Evolutionary conservation across 306 rosid species (phyloP).

Genomic region (Cyamopsis tetragonoloba): DNA sequence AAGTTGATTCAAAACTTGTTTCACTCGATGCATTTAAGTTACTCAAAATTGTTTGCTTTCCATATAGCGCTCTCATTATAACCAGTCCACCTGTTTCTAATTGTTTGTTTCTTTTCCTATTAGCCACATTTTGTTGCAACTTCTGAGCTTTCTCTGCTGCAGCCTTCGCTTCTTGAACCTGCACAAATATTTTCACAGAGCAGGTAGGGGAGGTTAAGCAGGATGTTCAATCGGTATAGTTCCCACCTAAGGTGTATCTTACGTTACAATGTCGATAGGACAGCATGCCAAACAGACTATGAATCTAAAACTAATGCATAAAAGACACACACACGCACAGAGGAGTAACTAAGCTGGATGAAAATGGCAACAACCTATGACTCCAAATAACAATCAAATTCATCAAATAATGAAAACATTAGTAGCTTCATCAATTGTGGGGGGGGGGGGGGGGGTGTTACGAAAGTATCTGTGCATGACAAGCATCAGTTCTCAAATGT

Average conservation of each 20-base stretch:
- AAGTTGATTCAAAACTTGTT: conserved; percentile 45
- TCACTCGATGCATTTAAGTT: conserved; percentile 45
- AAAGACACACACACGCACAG: neutral
- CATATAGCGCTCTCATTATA: conserved; percentile 70
- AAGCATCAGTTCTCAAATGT: neutral
- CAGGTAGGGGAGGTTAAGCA: neutral
- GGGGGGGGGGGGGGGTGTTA: neutral
- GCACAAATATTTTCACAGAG: conserved; percentile 22
- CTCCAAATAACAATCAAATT: conserved; percentile 6
- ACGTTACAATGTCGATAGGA: neutral
- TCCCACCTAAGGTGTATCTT: neutral
- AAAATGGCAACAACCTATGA: neutral
- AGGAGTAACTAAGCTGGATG: neutral
- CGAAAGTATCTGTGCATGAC: conserved; percentile 2
- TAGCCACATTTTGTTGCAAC: conserved; percentile 75
- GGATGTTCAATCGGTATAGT: too few relatives aligned
- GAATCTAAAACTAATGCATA: neutral
- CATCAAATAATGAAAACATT: neutral
- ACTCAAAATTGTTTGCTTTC: conserved; percentile 47
- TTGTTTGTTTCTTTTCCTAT: conserved; percentile 77
- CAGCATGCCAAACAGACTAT: neutral
- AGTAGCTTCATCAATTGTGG: too few relatives aligned
- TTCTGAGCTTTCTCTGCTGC: conserved; percentile 92
- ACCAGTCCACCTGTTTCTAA: conserved; percentile 72
- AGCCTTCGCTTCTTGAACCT: conserved; percentile 74